A percentile compares a stretch with the other conserved stretches of the same genome.
These are phyloP conservation scores for Lactarius deliciosus DNA, from an alignment of 768 basidiomycete genomes.

Conservation along the genomic window DNA sequence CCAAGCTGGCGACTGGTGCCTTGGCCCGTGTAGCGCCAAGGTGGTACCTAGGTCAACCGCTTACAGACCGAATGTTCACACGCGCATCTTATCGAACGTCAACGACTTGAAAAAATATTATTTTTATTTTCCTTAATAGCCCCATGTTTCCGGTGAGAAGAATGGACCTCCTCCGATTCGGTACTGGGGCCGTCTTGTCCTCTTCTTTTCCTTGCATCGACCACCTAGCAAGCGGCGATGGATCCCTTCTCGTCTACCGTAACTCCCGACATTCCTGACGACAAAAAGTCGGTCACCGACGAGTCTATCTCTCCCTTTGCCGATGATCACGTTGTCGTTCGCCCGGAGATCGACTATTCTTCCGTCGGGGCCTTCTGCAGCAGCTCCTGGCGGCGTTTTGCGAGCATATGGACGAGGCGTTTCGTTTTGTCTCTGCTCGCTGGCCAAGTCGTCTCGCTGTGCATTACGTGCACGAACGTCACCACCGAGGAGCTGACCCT, in stretches of 20 bases:
- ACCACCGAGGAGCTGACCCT: slow-evolving; percentile 75
- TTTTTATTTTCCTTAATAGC: background rate
- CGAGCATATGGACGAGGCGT: slow-evolving; percentile 74
- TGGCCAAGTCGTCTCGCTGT: slow-evolving; percentile 81
- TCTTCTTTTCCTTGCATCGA: background rate
- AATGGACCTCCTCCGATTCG: slow-evolving; percentile 5
- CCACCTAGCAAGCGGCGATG: background rate
- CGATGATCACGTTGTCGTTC: slow-evolving; percentile 15
- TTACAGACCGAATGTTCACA: background rate
- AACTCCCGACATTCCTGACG: background rate
- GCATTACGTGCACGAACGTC: slow-evolving; percentile 87
- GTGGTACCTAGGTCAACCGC: background rate
- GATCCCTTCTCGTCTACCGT: background rate
- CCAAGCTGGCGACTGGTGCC: too few relatives aligned
- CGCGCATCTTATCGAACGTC: slow-evolving; percentile 10
- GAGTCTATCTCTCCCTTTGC: background rate
- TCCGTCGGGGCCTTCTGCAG: slow-evolving; percentile 53
- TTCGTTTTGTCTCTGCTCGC: slow-evolving; percentile 70
- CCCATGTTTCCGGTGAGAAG: background rate
- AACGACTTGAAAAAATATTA: background rate
- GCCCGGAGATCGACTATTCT: slow-evolving; percentile 67
- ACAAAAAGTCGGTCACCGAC: slow-evolving; percentile 1
- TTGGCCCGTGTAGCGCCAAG: too few relatives aligned
- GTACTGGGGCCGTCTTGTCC: background rate
- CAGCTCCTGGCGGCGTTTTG: slow-evolving; percentile 61